Percentiles rank a stretch among this genome's conserved stretches.
Conservation (phyloP, 345 rosid species). For the Gossypium sturtianum region DNA sequence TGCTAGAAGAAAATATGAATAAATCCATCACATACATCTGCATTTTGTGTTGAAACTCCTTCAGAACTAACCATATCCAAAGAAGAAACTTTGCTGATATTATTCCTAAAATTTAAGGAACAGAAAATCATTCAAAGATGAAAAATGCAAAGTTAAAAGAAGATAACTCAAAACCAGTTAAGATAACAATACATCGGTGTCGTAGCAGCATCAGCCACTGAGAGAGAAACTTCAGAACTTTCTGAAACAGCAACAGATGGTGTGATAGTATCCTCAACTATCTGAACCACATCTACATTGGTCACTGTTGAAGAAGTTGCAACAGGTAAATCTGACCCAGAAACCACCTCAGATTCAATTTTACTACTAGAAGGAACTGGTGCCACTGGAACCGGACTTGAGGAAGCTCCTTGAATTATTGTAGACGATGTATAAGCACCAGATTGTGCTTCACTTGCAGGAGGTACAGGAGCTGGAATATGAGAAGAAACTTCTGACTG, state of each 20-base stretch:
- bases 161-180: conserved; percentile 6
- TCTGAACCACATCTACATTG: conserved; percentile 35
- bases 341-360: conserved; percentile 28
- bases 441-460: conserved; percentile 31
- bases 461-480: conserved; percentile 23
- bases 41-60: conserved; percentile 30
- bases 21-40: conserved; percentile 26
- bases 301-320: conserved; percentile 29
- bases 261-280: conserved; percentile 21
- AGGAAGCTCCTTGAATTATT: conserved; percentile 33
- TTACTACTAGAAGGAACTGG: conserved; percentile 36
- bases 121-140: conserved; percentile 15
- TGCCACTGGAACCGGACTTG: conserved; percentile 46
- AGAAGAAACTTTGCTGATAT: conserved; percentile 20
- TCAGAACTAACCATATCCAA: conserved; percentile 30
- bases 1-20: conserved; percentile 1
- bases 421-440: conserved; percentile 33
- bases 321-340: conserved; percentile 40
- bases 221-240: conserved; percentile 40
- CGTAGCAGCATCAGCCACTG: conserved; percentile 23
- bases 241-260: conserved; percentile 30
- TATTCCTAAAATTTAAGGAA: conserved; percentile 28
- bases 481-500: conserved; percentile 30
- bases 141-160: conserved; percentile 10
- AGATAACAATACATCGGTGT: conserved; percentile 43